These are phyloP conservation scores for Serendipita sp. DNA, from an alignment of 768 basidiomycete genomes.

Conservation along the genomic window DNA sequence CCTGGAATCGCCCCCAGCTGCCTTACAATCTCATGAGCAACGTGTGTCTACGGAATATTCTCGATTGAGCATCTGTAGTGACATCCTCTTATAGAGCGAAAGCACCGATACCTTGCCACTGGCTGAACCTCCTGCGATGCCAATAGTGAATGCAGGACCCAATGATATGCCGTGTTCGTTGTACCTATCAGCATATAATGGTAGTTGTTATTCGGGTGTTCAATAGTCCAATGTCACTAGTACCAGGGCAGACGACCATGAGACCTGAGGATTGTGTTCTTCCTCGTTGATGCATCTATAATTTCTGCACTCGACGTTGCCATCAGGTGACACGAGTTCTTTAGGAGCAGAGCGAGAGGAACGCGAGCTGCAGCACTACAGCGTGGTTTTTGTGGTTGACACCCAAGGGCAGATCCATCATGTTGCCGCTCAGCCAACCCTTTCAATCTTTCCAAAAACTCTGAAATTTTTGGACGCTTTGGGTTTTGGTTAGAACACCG, in stretches of 20 bases:
- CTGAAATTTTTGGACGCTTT: too few species aligned
- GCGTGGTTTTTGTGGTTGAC: not conserved
- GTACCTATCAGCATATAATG: conserved; percentile 36
- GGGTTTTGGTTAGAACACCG: not conserved
- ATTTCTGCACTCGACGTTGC: not conserved
- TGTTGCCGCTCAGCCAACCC: too few species aligned
- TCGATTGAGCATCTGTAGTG: conserved; percentile 1
- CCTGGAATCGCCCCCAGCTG: conserved; percentile 70
- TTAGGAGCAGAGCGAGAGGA: not conserved
- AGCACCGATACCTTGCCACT: conserved; percentile 54
- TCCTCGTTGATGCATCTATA: conserved; percentile 19
- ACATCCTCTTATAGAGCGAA: not conserved
- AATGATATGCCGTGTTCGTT: conserved; percentile 53
- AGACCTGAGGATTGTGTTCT: conserved; percentile 66
- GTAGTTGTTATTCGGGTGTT: too few species aligned
- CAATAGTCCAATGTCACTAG: conserved; percentile 5
- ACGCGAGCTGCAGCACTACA: not conserved
- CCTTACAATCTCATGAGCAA: conserved; percentile 65
- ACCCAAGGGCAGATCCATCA: not conserved
- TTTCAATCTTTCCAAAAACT: too few species aligned
- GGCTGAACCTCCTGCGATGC: conserved; percentile 71
- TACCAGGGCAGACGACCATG: conserved; percentile 81
- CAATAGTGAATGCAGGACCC: conserved; percentile 67
- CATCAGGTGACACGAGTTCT: not conserved
- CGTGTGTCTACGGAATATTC: conserved; percentile 45